These are phyloP conservation scores for Xylaria polymorpha DNA, from an alignment of 2,329 filamentous ascomycete species.

Conservation along the genomic window DNA sequence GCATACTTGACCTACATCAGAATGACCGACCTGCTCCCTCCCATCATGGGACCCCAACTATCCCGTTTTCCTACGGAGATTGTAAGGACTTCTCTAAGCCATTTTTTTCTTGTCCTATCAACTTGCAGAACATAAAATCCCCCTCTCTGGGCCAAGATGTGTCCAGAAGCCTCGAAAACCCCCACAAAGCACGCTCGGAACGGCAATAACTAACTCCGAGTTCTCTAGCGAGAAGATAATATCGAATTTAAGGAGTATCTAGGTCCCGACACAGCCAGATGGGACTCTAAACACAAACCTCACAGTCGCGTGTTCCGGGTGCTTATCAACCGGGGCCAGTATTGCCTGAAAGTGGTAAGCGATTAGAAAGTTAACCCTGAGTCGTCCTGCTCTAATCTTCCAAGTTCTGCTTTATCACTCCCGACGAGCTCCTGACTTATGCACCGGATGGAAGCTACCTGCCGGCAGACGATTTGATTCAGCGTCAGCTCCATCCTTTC, in stretches of 20 bases:
- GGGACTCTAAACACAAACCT: not conserved
- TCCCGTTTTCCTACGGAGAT: no score
- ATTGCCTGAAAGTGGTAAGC: constrained; percentile 22
- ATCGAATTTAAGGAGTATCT: not conserved
- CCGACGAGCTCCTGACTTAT: not conserved
- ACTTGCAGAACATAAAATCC: no score
- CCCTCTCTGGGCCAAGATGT: no score
- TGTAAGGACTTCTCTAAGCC: no score
- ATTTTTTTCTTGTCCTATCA: no score
- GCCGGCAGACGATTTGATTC: constrained; percentile 8
- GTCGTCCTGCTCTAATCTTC: not conserved
- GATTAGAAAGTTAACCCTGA: not conserved
- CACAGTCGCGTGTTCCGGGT: constrained; percentile 15
- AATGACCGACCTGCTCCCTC: no score
- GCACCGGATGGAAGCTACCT: not conserved
- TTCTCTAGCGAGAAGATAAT: not conserved
- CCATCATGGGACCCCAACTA: no score
- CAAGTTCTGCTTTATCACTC: constrained; percentile 19
- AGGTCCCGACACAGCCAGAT: not conserved
- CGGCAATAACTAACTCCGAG: no score
- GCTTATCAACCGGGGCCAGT: not conserved
- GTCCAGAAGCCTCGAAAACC: no score
- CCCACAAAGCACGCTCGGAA: no score
- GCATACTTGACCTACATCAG: no score
- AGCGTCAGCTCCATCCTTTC: constrained; percentile 32